A percentile compares a stretch with the other conserved stretches of the same genome.
These are phyloP conservation scores for Furcasterigmium sp. DNA, from an alignment of 2,329 filamentous ascomycete species.

Conservation along the genomic window DNA sequence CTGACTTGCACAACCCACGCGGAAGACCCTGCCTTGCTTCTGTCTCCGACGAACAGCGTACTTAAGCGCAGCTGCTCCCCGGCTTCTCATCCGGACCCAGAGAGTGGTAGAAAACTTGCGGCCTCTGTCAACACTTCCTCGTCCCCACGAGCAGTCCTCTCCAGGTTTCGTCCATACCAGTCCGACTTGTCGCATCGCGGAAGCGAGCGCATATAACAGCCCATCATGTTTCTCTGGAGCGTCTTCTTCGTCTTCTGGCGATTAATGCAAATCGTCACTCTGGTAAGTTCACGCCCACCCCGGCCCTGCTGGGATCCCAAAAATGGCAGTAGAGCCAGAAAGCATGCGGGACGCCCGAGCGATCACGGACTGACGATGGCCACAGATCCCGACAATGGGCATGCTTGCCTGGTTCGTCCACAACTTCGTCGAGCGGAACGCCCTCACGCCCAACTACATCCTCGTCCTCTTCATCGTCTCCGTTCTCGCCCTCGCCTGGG, in stretches of 20 bases:
- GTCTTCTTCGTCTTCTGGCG: constrained; percentile 59
- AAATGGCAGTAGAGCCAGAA: background rate
- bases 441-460: constrained; percentile 56
- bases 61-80: no score
- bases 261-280: constrained; percentile 55
- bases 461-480: constrained; percentile 65
- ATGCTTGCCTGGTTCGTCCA: constrained; percentile 65
- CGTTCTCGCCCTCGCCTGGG: constrained; percentile 58
- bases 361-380: no score
- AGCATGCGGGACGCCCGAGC: no score
- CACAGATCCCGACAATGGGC: constrained; percentile 61
- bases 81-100: no score
- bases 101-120: no score
- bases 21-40: no score
- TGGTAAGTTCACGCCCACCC: constrained; percentile 39
- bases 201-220: constrained; percentile 3
- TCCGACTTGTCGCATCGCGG: background rate
- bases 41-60: no score
- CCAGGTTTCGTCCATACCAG: no score
- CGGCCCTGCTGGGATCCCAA: background rate
- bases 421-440: constrained; percentile 50
- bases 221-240: constrained; percentile 53
- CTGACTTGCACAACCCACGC: no score
- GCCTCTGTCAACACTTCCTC: no score
- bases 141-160: no score